Evolutionary conservation across 75 land plant genomes (phyloP).

Genomic region (Pinus taeda): DNA sequence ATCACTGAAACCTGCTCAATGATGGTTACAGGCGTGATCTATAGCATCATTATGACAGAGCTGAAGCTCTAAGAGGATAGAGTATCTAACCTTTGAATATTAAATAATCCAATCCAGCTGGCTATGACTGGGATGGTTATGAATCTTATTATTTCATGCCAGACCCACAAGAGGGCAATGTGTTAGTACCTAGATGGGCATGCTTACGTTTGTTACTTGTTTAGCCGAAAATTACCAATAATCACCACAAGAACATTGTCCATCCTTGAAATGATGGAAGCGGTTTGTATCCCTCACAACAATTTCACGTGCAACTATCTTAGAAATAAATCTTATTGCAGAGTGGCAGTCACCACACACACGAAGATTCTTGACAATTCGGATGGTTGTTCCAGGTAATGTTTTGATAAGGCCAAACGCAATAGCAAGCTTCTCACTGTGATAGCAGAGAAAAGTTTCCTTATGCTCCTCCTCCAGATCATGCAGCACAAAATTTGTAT

Average conservation of each 20-base stretch:
- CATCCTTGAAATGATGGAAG: conserved; percentile 25
- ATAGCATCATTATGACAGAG: too few relatives aligned
- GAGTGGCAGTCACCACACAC: conserved; percentile 24
- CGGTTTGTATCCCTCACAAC: conserved; percentile 26
- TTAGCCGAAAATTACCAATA: conserved; percentile 13
- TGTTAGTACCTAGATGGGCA: too few relatives aligned
- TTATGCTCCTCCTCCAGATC: conserved; percentile 22
- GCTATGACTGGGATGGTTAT: too few relatives aligned
- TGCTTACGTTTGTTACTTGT: too few relatives aligned
- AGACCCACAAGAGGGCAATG: too few relatives aligned
- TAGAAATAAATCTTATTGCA: conserved; percentile 16
- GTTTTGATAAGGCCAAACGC: conserved; percentile 17
- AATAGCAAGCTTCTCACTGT: conserved; percentile 21
- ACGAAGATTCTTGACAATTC: conserved; percentile 19
- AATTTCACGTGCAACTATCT: conserved; percentile 15
- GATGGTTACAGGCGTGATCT: too few relatives aligned
- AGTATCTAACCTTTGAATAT: too few relatives aligned
- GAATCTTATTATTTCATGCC: too few relatives aligned
- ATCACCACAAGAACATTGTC: conserved; percentile 21
- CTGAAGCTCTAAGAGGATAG: too few relatives aligned
- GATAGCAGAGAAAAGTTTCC: conserved; percentile 10
- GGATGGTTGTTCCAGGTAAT: neutral
- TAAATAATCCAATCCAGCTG: too few relatives aligned
- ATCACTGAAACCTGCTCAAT: too few relatives aligned
- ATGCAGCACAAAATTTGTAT: conserved; percentile 14